These are phyloP conservation scores for Chlamydomonas applanata DNA, from an alignment of 139 green algal genomes.

Conservation along the genomic window DNA sequence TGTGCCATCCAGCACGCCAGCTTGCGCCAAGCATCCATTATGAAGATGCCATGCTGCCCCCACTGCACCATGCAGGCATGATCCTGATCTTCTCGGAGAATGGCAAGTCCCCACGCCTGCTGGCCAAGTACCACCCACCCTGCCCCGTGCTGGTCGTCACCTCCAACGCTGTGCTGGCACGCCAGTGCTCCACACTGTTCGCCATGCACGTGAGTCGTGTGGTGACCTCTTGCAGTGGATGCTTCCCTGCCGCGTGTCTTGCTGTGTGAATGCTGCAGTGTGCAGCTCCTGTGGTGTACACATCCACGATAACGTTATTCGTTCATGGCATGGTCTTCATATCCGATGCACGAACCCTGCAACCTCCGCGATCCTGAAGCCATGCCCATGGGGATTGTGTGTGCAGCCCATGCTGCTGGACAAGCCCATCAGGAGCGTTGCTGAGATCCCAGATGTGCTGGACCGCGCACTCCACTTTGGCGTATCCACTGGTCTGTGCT, in stretches of 20 bases:
- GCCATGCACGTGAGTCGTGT: conserved; percentile 27
- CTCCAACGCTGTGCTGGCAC: conserved; percentile 30
- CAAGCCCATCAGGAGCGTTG: conserved; percentile 27
- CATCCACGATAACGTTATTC: no score
- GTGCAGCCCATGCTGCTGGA: conserved; percentile 39
- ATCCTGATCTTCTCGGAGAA: conserved; percentile 60
- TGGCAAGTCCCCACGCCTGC: conserved; percentile 47
- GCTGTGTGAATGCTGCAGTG: not conserved
- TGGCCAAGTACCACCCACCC: conserved; percentile 69
- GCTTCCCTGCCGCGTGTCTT: no score
- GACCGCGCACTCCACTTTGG: conserved; percentile 36
- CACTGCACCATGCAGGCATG: conserved; percentile 35
- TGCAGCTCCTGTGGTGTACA: no score
- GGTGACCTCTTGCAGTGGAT: not conserved
- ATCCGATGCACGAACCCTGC: no score
- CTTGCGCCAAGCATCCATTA: not conserved
- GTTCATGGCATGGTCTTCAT: no score
- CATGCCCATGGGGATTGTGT: no score
- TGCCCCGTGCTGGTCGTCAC: conserved; percentile 63
- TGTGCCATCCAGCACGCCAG: no score
- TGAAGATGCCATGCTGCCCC: not conserved
- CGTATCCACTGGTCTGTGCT: conserved; percentile 46
- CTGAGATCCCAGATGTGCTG: conserved; percentile 25
- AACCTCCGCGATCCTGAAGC: no score
- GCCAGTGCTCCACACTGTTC: conserved; percentile 40